phyloP scores from a whole-genome alignment of 2,329 filamentous ascomycete genomes.

The Talaromyces sp. region DNA sequence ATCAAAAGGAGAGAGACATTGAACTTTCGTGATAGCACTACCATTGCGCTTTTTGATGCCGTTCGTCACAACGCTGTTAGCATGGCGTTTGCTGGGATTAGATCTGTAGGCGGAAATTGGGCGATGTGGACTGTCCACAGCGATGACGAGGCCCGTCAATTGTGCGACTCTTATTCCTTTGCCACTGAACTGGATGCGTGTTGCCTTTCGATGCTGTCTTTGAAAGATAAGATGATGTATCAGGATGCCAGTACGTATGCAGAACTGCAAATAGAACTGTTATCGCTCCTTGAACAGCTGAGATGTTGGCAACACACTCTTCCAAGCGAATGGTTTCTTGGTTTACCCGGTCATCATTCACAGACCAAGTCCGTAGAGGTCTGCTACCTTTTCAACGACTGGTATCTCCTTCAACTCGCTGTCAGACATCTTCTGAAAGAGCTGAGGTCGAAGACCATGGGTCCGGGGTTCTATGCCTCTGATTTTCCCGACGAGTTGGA shows the following conservation, averaged over 20 bases:
- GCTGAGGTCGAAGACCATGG: not conserved
- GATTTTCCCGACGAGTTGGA: constrained; percentile 6
- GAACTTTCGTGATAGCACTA: constrained; percentile 18
- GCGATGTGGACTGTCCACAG: constrained; percentile 8
- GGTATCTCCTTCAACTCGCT: constrained; percentile 2
- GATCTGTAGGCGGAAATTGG: not conserved
- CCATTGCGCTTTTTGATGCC: constrained; percentile 16
- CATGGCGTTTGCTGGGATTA: not conserved
- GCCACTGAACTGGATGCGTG: constrained; percentile 19
- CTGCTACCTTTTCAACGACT: constrained; percentile 14
- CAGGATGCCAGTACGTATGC: not conserved
- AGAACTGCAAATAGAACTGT: not conserved
- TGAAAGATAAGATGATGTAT: not conserved
- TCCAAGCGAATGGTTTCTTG: not conserved
- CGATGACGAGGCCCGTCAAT: not conserved
- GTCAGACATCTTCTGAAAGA: constrained; percentile 12
- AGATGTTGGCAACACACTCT: not conserved
- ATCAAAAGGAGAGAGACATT: constrained; percentile 5
- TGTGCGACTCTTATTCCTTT: constrained; percentile 19
- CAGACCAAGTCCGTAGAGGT: not conserved
- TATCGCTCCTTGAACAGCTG: constrained; percentile 2
- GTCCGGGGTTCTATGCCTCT: not conserved
- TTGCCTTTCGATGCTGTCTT: constrained; percentile 1
- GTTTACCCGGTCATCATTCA: not conserved
- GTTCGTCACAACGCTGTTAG: constrained; percentile 18